Base-by-base conservation (phyloP, 2,329 filamentous ascomycete genomes). In the Coniochaeta sp. region DNA sequence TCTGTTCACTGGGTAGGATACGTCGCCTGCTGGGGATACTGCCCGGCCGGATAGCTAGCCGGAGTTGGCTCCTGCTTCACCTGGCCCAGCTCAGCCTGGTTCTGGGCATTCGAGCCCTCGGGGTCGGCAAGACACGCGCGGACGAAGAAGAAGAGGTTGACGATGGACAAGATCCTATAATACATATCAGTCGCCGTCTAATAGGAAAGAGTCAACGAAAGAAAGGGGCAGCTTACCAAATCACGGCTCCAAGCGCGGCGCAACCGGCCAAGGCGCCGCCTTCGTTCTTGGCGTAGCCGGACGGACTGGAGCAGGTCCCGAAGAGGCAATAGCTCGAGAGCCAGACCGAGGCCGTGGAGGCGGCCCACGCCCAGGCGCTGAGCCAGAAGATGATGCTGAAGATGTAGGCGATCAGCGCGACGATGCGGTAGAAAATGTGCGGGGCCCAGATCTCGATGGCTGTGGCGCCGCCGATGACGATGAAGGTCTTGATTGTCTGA, bases 371-470 rank as follows among this genome's bases (percentile, higher is more conserved):
- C 75, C 75, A 78, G 7, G 66, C 73, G 0, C 70, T 65, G 9
- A 81, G 70, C 77, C 79, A 80, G 63, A 81, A 77, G 65, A 81
- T 71, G 60, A 71, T 61, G 58, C 62, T 66, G 52, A 79, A 64
- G 55, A 70, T 61, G 42, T 77, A 75, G 40, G 66, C 67, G 36
- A 73, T 62, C 47, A 78, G 60, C 58, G 75, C 70, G 58, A 62
- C 68, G 60, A 77, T 63, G 60, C 75, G 74, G 66, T 69, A 72
- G 65, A 77, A 80, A 62, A 72, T 62, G 8, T 69, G 69, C 0
- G 73, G 72, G 4, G 70, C 69, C 55, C 66, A 72, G 58, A 70
- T 66, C 66, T 78, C 74, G 52, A 76, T 55, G 16, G 65, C 71
- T n/a, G 72, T 64, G 58, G 73, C 69, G 57, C 64, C 64, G 57